Conservation (phyloP, 2,329 filamentous ascomycete species). For the Talaromyces sp. region DNA sequence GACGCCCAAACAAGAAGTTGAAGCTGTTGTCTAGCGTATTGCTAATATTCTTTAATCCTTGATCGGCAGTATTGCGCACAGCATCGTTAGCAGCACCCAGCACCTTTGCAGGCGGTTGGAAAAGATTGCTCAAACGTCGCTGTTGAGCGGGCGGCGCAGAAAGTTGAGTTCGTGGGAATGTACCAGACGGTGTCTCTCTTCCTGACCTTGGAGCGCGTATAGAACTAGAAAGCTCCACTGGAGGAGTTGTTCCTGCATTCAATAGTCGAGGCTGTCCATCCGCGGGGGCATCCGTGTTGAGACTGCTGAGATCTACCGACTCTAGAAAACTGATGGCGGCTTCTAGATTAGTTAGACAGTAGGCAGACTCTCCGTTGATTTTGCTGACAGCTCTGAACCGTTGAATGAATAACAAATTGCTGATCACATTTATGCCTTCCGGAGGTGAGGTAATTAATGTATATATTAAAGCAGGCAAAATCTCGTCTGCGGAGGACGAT, state of each 20-base stretch:
- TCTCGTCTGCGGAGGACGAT: conserved; percentile 88
- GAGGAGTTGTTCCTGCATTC: conserved; percentile 23
- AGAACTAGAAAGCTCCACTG: conserved; percentile 25
- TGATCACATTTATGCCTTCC: conserved; percentile 80
- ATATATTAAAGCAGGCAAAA: conserved; percentile 94
- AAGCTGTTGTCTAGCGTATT: conserved; percentile 87
- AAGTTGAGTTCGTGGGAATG: conserved; percentile 27
- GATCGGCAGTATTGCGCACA: conserved; percentile 81
- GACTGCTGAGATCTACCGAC: conserved; percentile 85
- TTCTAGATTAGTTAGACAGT: conserved; percentile 93
- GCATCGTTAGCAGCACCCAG: conserved; percentile 79
- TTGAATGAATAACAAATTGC: conserved; percentile 92
- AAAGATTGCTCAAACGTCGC: conserved; percentile 74
- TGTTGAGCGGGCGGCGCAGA: conserved; percentile 51
- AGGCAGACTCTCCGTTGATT: conserved; percentile 88
- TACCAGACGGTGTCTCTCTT: conserved; percentile 30
- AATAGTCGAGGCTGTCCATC: conserved; percentile 60
- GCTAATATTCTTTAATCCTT: conserved; percentile 85
- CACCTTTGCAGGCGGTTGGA: conserved; percentile 76
- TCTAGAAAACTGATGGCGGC: conserved; percentile 91
- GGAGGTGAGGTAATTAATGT: conserved; percentile 86
- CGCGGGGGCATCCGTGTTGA: conserved; percentile 72
- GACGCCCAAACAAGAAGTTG: conserved; percentile 82
- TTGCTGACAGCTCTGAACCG: conserved; percentile 80
- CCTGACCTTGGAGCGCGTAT: conserved; percentile 22